Conservation (phyloP, 257 asterid species). For the Galeopsis tetrahit region DNA sequence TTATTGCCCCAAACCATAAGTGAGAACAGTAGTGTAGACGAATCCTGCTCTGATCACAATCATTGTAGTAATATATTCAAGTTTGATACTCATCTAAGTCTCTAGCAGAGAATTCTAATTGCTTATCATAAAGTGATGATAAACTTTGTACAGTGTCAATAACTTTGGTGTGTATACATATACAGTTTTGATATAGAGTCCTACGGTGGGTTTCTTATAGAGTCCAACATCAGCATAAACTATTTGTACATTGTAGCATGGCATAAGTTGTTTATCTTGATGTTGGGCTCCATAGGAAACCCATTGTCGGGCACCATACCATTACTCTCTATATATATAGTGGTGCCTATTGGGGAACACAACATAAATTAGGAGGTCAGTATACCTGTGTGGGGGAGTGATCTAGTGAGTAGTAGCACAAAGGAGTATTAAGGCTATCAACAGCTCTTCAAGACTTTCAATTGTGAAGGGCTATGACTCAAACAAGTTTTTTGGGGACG, state of each 20-base stretch:
- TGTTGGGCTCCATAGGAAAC: no score
- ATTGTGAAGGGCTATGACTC: not conserved
- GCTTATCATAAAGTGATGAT: not conserved
- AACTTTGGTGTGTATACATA: not conserved
- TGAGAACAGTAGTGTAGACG: not conserved
- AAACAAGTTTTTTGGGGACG: not conserved
- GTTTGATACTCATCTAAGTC: not conserved
- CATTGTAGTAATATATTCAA: not conserved
- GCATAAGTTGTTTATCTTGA: no score
- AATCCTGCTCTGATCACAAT: slow-evolving; percentile 3
- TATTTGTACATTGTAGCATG: no score
- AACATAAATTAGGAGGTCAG: no score
- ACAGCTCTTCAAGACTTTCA: not conserved
- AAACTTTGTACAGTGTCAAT: slow-evolving; percentile 1
- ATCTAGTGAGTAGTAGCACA: no score
- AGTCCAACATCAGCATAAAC: no score
- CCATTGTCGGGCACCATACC: no score
- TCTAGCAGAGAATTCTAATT: not conserved
- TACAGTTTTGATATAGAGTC: no score
- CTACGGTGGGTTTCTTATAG: no score
- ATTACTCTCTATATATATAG: no score
- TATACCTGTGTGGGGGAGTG: no score
- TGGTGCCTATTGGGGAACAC: no score
- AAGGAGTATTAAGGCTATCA: not conserved
- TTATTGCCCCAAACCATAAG: not conserved